These are phyloP conservation scores for Furcasterigmium furcatum DNA, from an alignment of 2,329 filamentous ascomycete genomes.

Conservation along the genomic window DNA sequence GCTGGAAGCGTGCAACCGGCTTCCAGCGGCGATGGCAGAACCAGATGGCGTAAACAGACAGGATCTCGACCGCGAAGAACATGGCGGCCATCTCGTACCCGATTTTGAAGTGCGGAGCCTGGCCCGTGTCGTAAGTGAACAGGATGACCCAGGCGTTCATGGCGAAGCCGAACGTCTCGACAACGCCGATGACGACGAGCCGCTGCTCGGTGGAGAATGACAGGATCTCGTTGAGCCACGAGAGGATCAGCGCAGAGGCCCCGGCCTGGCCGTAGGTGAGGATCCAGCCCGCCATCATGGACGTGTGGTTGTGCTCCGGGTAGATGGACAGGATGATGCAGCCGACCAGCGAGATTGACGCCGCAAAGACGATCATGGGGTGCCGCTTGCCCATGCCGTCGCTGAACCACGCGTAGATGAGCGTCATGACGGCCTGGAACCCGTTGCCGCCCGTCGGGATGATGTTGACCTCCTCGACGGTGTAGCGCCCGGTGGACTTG, in stretches of 20 bases:
- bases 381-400: slow-evolving; percentile 48
- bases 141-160: slow-evolving; percentile 41
- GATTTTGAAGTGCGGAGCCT: slow-evolving; percentile 34
- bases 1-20: too few species aligned
- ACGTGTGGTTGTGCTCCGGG: slow-evolving; percentile 25
- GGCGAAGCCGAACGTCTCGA: slow-evolving; percentile 40
- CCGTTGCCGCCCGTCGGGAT: slow-evolving; percentile 15
- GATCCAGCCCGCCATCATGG: slow-evolving; percentile 32
- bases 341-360: slow-evolving; percentile 27
- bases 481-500: slow-evolving; percentile 24
- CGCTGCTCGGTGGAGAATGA: slow-evolving; percentile 43
- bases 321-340: slow-evolving; percentile 29
- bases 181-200: slow-evolving; percentile 44
- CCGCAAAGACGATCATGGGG: slow-evolving; percentile 50
- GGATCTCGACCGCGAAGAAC: slow-evolving; percentile 25
- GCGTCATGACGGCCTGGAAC: slow-evolving; percentile 42
- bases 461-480: slow-evolving; percentile 13
- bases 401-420: slow-evolving; percentile 50
- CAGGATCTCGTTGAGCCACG: slow-evolving; percentile 45
- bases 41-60: too few species aligned
- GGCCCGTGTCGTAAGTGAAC: slow-evolving; percentile 27
- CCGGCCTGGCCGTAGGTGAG: slow-evolving; percentile 30
- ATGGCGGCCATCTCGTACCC: slow-evolving; percentile 29
- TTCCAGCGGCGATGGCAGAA: too few species aligned
- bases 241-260: slow-evolving; percentile 31